Conservation (phyloP, 768 basidiomycete genomes). For the Pilatotrama ljubarskyi region DNA sequence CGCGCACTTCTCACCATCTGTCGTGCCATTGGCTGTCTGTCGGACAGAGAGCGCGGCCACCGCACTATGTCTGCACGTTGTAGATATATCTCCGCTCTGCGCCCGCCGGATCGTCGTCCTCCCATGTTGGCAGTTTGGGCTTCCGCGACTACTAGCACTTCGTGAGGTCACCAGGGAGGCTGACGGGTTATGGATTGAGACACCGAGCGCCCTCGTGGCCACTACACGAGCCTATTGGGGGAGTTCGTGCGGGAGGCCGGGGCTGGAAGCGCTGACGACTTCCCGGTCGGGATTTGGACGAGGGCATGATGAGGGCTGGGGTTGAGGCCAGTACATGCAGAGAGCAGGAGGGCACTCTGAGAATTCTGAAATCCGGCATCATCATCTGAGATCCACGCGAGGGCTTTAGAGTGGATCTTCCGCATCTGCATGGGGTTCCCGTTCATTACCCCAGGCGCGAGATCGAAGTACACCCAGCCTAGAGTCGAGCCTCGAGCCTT, state of each 20-base stretch:
- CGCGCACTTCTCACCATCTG: too few species aligned
- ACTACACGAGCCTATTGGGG: slow-evolving; percentile 1
- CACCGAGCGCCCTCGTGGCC: neutral
- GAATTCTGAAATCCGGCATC: neutral
- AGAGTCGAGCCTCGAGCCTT: neutral
- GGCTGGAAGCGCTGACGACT: too few species aligned
- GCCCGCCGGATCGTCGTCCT: slow-evolving; percentile 6
- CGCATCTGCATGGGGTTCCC: neutral
- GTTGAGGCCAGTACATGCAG: neutral
- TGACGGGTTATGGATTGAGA: too few species aligned
- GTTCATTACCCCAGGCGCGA: neutral
- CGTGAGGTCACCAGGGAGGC: too few species aligned
- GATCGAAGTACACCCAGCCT: neutral
- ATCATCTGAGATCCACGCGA: neutral
- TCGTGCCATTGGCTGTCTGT: too few species aligned
- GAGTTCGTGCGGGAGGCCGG: neutral
- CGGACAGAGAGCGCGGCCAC: neutral
- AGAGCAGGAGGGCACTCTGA: too few species aligned
- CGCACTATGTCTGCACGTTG: neutral
- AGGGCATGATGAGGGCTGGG: too few species aligned
- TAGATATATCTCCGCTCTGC: neutral
- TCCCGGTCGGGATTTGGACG: too few species aligned
- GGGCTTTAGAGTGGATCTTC: slow-evolving; percentile 1
- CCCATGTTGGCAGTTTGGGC: neutral
- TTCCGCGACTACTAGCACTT: neutral